phyloP scores from a whole-genome alignment of 2,329 filamentous ascomycete genomes.

The Microsporum canis region DNA sequence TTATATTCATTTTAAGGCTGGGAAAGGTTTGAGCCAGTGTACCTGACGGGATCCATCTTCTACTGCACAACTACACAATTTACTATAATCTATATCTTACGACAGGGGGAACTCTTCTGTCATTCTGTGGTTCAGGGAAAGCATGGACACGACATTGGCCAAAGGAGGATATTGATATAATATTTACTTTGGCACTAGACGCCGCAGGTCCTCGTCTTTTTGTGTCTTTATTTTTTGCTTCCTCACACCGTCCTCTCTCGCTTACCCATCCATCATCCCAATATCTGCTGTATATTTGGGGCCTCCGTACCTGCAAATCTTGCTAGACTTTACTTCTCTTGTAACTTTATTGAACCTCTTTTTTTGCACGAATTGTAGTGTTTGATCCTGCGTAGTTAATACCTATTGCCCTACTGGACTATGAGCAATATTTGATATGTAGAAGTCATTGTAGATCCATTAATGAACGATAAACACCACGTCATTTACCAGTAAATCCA shows the following conservation, averaged over 20 bases:
- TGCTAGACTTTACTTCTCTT: slow-evolving; percentile 5
- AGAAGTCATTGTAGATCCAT: too few relatives aligned
- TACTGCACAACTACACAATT: neutral
- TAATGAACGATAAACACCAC: too few relatives aligned
- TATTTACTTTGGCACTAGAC: neutral
- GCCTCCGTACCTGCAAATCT: neutral
- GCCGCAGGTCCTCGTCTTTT: neutral
- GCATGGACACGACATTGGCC: neutral
- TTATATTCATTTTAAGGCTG: neutral
- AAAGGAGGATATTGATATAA: neutral
- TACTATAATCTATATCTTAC: neutral
- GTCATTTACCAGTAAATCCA: too few relatives aligned
- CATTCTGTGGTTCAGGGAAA: neutral
- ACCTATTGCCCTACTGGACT: too few relatives aligned
- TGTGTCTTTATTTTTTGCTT: neutral
- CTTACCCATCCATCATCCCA: neutral
- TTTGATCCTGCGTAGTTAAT: neutral
- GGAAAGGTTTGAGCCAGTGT: neutral
- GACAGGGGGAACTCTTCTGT: neutral
- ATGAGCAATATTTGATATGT: too few relatives aligned
- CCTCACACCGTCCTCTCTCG: neutral
- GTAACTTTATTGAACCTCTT: slow-evolving; percentile 4
- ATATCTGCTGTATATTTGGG: slow-evolving; percentile 4
- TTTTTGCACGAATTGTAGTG: neutral
- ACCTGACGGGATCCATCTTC: neutral